A percentile compares a stretch with the other conserved stretches of the same genome.
Evolutionary conservation across 2,329 filamentous ascomycete genomes (phyloP).

Genomic region (Boeremia lycopersici): DNA sequence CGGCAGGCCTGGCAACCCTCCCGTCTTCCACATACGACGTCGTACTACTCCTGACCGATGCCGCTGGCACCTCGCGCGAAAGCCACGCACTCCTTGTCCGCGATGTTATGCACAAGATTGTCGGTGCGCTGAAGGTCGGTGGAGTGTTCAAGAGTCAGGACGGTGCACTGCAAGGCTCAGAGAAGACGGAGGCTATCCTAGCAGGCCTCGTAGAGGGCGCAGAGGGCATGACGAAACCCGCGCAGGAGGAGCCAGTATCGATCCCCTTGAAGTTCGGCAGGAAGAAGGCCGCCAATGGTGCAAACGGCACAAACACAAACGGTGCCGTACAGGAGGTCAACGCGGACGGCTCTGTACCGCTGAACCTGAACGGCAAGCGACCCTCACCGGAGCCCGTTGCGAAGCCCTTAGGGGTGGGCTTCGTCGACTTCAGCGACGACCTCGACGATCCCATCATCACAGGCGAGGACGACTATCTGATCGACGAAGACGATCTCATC

Average conservation of each 20-base stretch:
- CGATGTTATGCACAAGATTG: slow-evolving; percentile 70
- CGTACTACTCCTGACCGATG: slow-evolving; percentile 81
- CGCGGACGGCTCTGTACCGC: slow-evolving; percentile 46
- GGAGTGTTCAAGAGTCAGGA: slow-evolving; percentile 73
- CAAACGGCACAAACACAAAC: slow-evolving; percentile 26
- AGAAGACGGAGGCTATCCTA: slow-evolving; percentile 80
- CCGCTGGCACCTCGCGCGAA: slow-evolving; percentile 68
- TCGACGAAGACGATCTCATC: slow-evolving; percentile 88
- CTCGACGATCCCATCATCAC: slow-evolving; percentile 59
- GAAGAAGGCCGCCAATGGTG: slow-evolving; percentile 59
- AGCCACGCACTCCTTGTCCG: slow-evolving; percentile 69
- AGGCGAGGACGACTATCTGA: slow-evolving; percentile 77
- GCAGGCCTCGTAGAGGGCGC: slow-evolving; percentile 73
- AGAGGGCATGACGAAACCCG: slow-evolving; percentile 76
- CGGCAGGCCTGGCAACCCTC: slow-evolving; percentile 78
- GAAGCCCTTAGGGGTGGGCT: slow-evolving; percentile 44
- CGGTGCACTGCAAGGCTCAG: slow-evolving; percentile 60
- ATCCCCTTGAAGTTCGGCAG: slow-evolving; percentile 69
- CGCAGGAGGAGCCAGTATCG: slow-evolving; percentile 61
- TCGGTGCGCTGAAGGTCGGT: slow-evolving; percentile 71
- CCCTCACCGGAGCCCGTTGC: slow-evolving; percentile 46
- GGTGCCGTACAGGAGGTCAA: slow-evolving; percentile 30
- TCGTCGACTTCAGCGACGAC: slow-evolving; percentile 70
- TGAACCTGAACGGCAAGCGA: slow-evolving; percentile 51
- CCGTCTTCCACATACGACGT: slow-evolving; percentile 80